Evolutionary conservation across 176 grass and related monocot genomes (phyloP), one percentile per base, ranked within the genome.

Genomic region (Phragmites australis): DNA sequence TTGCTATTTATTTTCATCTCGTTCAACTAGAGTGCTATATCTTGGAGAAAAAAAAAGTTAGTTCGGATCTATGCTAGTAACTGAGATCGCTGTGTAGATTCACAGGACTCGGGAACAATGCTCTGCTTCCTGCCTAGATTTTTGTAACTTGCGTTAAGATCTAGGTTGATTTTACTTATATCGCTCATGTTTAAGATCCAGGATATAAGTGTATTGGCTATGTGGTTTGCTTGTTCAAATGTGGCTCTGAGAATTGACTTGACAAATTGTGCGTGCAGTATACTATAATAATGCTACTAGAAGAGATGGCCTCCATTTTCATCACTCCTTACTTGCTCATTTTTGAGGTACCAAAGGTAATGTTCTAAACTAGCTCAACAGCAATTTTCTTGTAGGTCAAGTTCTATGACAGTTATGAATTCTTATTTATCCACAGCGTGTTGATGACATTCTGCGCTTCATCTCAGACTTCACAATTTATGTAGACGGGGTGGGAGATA

Each of bases 271-370:
- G n/a, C 2, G 21, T 89, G 80, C 86, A 99, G 97, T 99, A 96
- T 76, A 99, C 97, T 17, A 86, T 94, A 77, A 78, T 95, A 84
- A 96, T 99, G 97, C 85, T 99, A 66, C 68, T 99, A 72, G 97
- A 99, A 77, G 97, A 99, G 88, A 99, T 96, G 90, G 88, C 87
- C 63, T 99, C 97, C 22, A 96, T 99, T 76, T 88, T 99, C 60
- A 79, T 99, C 72, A 91, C 93, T 58, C 93, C 97, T 76, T 95
- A 93, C 75, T 58, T 99, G 79, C 93, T 99, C 63, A 96, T 99
- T 76, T 96, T 91, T 82, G 84, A 88, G 74, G 82, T 96, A 41
- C 97, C 97, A 21, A 91, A 91, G 92, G 97, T 99, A 96, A 80
- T 86, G 25, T 67, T 84, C 69, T 85, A 49, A 89, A 72, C 55